Evolutionary conservation across 1,284 basidiomycete genomes (phyloP), one percentile per base, ranked within the genome.

Genomic region (Cryptococcus hybrid): DNA sequence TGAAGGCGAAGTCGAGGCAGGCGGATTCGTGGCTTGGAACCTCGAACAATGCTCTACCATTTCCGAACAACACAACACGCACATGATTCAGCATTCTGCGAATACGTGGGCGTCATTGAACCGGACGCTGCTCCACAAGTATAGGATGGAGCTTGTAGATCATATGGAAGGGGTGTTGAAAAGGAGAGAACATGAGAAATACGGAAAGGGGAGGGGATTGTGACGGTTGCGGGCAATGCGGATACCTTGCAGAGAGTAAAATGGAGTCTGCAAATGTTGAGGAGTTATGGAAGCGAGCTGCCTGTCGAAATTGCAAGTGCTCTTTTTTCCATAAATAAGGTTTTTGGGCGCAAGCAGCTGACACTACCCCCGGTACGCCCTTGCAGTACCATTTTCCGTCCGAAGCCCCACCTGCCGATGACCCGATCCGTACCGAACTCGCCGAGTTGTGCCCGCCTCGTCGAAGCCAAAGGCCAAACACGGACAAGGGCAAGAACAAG

Each of bases 161-260:
- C 61, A 74, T 53, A 68, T 79, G 63, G 68, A 70, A 50, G 52
- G 61, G 12, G 68, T 70, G 0, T 51, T 71, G 1, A 66, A 53
- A 13, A 43, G 54, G 3, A 59, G 64, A 1, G 58, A 62, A 18
- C 60, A 62, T 24, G 49, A 54, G 7, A 54, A 72, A 0, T 66
- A 69, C 45, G 70, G 70, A 1, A 51, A 62, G 77, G 71, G 76
- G 35, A 30, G 30, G 80, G 80, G 1, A 76, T 82, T 45, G 79
- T 82, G 36, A 77, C 78, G 66, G 77, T 79, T 24, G 80, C 80
- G n/a, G 80, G 81, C 5, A 81, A 82, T 62, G 78, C 76, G 49
- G 80, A 81, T 65, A 81, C 80, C 0, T 71, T 81, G 11, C 54
- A 68, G 40, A 71, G 80, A 30, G 79, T 79, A 6, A 67, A 77